Evolutionary conservation across 495 filamentous ascomycete species (phyloP).

Genomic region (Lophium mytilinum): DNA sequence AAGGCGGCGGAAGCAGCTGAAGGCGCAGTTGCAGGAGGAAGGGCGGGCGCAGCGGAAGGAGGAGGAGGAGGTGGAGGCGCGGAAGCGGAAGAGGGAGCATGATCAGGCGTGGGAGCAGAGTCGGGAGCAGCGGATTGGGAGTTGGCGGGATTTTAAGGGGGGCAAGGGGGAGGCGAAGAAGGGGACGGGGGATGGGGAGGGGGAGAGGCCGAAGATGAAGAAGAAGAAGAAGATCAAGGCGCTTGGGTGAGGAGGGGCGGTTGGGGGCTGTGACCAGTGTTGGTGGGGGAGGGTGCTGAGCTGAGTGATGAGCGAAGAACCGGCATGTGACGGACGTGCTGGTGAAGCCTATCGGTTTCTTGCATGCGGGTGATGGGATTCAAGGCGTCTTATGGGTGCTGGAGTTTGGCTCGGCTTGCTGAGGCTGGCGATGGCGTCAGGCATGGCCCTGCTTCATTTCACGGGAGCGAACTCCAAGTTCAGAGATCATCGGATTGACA

Average conservation of each 20-base stretch:
- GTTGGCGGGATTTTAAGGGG: conserved; percentile 85
- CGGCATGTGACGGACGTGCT: background rate
- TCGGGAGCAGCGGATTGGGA: conserved; percentile 82
- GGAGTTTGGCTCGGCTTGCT: conserved; percentile 2
- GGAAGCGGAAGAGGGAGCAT: conserved; percentile 88
- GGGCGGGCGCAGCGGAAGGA: conserved; percentile 79
- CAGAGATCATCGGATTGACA: background rate
- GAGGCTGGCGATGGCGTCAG: background rate
- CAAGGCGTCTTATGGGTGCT: background rate
- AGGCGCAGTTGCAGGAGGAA: conserved; percentile 95
- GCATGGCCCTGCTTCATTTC: background rate
- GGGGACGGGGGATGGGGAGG: conserved; percentile 30
- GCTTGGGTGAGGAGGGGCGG: conserved; percentile 41
- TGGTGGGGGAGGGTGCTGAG: background rate
- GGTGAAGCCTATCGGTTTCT: background rate
- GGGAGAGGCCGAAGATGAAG: conserved; percentile 49
- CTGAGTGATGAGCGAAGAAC: background rate
- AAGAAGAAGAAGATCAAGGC: conserved; percentile 95
- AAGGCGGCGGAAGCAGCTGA: conserved; percentile 71
- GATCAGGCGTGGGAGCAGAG: conserved; percentile 91
- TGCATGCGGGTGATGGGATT: background rate
- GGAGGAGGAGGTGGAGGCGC: conserved; percentile 76
- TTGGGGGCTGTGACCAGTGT: background rate
- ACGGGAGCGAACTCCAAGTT: background rate
- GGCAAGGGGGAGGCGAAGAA: conserved; percentile 33